phyloP scores from a whole-genome alignment of 2,329 filamentous ascomycete species.

The Fusarium floridanum region DNA sequence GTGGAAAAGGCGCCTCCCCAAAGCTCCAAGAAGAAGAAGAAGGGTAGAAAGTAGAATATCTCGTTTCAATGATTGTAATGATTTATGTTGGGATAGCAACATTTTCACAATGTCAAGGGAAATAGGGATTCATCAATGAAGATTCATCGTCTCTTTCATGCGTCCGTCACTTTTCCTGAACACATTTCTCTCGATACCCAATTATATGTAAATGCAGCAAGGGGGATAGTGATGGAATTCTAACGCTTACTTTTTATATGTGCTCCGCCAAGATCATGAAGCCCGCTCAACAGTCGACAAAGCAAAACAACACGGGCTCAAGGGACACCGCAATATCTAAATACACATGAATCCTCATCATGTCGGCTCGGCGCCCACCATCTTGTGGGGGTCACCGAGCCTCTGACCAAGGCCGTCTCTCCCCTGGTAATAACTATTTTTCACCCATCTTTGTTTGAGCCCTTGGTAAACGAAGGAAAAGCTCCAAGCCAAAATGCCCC shows the following conservation, averaged over 20 bases:
- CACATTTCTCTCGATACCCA: not conserved
- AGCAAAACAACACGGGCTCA: constrained; percentile 33
- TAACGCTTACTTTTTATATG: constrained; percentile 44
- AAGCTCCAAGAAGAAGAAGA: constrained; percentile 63
- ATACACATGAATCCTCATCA: constrained; percentile 41
- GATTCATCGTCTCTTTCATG: not conserved
- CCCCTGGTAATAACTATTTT: constrained; percentile 9
- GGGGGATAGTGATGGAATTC: constrained; percentile 35
- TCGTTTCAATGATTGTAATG: not conserved
- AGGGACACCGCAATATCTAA: constrained; percentile 42
- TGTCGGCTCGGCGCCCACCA: constrained; percentile 17
- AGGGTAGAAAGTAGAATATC: constrained; percentile 64
- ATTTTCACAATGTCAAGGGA: not conserved
- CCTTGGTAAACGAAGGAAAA: constrained; percentile 26
- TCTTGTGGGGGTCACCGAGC: constrained; percentile 17
- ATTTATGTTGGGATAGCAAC: not conserved
- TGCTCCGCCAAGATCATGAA: constrained; percentile 28
- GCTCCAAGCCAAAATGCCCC: constrained; percentile 17
- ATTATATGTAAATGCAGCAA: not conserved
- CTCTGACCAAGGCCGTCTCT: constrained; percentile 4
- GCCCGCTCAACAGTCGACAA: constrained; percentile 25
- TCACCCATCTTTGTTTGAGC: not conserved
- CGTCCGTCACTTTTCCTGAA: not conserved
- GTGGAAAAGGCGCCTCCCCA: constrained; percentile 68
- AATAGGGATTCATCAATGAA: not conserved